Base-by-base conservation (phyloP, 2,329 filamentous ascomycete genomes). In the Laburnicola sp. region DNA sequence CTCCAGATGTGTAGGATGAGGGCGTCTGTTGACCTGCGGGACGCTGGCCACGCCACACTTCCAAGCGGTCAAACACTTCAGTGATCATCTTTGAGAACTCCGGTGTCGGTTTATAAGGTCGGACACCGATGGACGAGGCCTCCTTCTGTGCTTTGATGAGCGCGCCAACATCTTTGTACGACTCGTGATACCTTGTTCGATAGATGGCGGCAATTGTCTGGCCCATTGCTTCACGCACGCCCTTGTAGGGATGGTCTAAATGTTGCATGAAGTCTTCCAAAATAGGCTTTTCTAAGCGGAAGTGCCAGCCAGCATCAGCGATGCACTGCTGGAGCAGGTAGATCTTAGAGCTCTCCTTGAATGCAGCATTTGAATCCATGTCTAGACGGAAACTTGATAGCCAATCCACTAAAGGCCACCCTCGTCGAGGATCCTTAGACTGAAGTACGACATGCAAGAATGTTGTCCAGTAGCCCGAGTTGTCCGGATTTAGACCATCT, bases 311-410 rank as follows among this genome's bases (percentile, higher is more conserved):
- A 31, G 86, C 84, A 64, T 96, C 91, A 38, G 86, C 86, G 52
- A 99, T 88, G 56, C 89, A 83, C 60, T 96, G 91, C 61, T 97
- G 91, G 16, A 99, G 79, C 27, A 99, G 78, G 59, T 94, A 87
- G 11, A 99, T 90, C 76, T 97, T 97, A 26, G 93, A 95, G 48
- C 93, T 96, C 71, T 99, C 95, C 72, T 99, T 99, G 81, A 99
- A 99, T 0, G 94, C 94, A 3, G 95, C 94, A 68, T 97, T 97
- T 0, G 93, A 97, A 4, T 84, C 80, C 87, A 97, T 93, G 69
- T 99, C 94, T 7, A 99, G 80, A 27, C 91, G 84, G 82, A 97
- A 97, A 47, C 86, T 84, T 40, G 88, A 84, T 21, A 99, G 79
- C 73, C 85, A 87, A 57, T 94, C 87, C 31, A 96, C 83, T 56